Base-by-base conservation (phyloP, 1,284 basidiomycete genomes). In the Xerocomus nothofagi region DNA sequence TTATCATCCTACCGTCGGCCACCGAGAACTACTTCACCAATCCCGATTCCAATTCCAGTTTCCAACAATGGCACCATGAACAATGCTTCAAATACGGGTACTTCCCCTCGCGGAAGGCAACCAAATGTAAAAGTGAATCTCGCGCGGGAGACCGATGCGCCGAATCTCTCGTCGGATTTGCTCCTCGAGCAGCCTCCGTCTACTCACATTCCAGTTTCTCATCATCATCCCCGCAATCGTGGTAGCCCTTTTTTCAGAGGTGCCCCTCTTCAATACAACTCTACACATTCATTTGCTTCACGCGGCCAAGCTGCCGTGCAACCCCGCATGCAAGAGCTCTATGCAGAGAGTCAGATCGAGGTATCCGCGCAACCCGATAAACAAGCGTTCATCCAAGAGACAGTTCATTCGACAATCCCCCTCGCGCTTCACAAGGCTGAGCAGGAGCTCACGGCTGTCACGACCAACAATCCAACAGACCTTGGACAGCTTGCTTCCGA, bases 331-430 rank as follows among this genome's bases (percentile, higher is more conserved):
- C 68, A 68, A 43, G 65, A 70, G 41, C 44, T 69, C 21, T 70
- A 68, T 49, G 59, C 39, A 12, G 68, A 66, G 31, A 70, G 65
- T 45, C 69, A 66, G 42, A 50, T 52, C 31, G 54, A 59, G 45
- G 49, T 49, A 42, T 32, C 57, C 49, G 33, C 55, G 14, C 62
- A 61, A 8, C 50, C 59, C 24, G 62, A 64, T 50, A 59, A 55
- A 40, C 57, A 59, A 47, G 65, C 65, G 30, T 81, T 80, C 57
- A 59, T 78, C 4, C 76, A 71, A 6, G 83, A 87, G 62, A 74
- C 79, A 32, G 80, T 88, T 26, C 70, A 74, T 50, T 85, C 82
- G 27, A 80, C 78, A 18, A 81, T 88, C 49, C 86, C 85, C 0
- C 68, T 81, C 27, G 78, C 78, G 0, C 65, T 87, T 17, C 62